These are phyloP conservation scores for Tuber indicum DNA, from an alignment of 495 filamentous ascomycete species.

Conservation along the genomic window DNA sequence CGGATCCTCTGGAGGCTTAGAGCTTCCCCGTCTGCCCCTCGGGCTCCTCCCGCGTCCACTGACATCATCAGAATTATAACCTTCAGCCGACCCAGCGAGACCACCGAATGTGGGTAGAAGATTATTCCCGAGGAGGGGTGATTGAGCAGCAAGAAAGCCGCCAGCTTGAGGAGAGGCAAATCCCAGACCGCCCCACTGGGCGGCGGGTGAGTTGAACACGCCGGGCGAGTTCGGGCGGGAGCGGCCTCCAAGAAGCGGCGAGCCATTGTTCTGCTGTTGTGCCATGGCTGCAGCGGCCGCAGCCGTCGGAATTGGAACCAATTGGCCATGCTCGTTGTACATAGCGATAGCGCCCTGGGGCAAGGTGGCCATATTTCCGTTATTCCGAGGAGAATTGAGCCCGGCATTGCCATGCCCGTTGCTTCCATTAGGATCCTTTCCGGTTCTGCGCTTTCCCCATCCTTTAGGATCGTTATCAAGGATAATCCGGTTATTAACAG, in stretches of 20 bases:
- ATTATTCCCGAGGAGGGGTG: slow-evolving; percentile 66
- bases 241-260: slow-evolving; percentile 62
- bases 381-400: slow-evolving; percentile 43
- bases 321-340: slow-evolving; percentile 86
- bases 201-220: slow-evolving; percentile 67
- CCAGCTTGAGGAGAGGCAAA: slow-evolving; percentile 93
- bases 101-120: slow-evolving; percentile 66
- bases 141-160: slow-evolving; percentile 85
- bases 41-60: slow-evolving; percentile 86
- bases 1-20: slow-evolving; percentile 95
- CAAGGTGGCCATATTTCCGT: slow-evolving; percentile 38
- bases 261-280: slow-evolving; percentile 55
- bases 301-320: slow-evolving; percentile 80
- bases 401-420: slow-evolving; percentile 43
- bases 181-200: slow-evolving; percentile 57
- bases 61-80: slow-evolving; percentile 91
- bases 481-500: slow-evolving; percentile 96
- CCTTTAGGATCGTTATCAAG: slow-evolving; percentile 56
- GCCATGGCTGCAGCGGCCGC: slow-evolving; percentile 78
- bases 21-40: slow-evolving; percentile 84
- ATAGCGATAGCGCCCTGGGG: slow-evolving; percentile 70
- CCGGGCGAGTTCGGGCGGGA: slow-evolving; percentile 93
- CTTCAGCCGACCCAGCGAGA: slow-evolving; percentile 60
- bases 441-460: slow-evolving; percentile 69
- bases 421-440: slow-evolving; percentile 37